A percentile compares a stretch with the other conserved stretches of the same genome.
Evolutionary conservation across 2,329 filamentous ascomycete genomes (phyloP).

Genomic region (Lecanicillium sp.): DNA sequence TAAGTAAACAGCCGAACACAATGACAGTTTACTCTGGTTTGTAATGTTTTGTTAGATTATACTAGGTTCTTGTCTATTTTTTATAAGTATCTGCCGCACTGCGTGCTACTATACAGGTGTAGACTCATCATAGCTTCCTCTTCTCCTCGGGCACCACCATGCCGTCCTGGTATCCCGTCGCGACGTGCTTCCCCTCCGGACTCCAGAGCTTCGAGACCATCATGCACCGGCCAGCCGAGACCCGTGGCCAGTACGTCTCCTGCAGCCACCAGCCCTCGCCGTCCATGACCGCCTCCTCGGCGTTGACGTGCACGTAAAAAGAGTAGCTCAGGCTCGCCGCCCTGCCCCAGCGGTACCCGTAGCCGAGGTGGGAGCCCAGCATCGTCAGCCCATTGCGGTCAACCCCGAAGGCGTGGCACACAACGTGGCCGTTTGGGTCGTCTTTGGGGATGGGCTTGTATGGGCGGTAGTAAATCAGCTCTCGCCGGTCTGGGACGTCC

Average conservation of each 20-base stretch:
- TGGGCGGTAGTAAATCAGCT: conserved; percentile 45
- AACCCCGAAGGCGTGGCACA: conserved; percentile 44
- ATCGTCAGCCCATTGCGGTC: conserved; percentile 51
- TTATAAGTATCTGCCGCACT: no score
- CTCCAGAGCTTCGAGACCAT: conserved; percentile 50
- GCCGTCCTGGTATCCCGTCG: conserved; percentile 50
- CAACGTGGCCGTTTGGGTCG: conserved; percentile 39
- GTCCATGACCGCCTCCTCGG: conserved; percentile 41
- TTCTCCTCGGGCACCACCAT: conserved; percentile 27
- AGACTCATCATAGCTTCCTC: no score
- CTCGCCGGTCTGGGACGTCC: conserved; percentile 38
- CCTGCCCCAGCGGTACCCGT: conserved; percentile 35
- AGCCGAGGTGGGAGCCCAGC: conserved; percentile 43
- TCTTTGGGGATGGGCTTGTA: conserved; percentile 35
- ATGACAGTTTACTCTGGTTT: no score
- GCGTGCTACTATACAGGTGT: no score
- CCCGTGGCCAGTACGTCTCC: conserved; percentile 43
- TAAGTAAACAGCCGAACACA: no score
- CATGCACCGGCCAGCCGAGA: conserved; percentile 40
- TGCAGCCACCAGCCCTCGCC: conserved; percentile 48
- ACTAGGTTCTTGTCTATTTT: no score
- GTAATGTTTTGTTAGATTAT: no score
- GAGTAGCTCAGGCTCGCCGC: conserved; percentile 45
- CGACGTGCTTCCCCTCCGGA: conserved; percentile 45
- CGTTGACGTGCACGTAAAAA: conserved; percentile 47